Percentiles rank a stretch among this genome's conserved stretches.
Evolutionary conservation across 495 filamentous ascomycete species (phyloP).

Genomic region (Friedmanniomyces simplex): DNA sequence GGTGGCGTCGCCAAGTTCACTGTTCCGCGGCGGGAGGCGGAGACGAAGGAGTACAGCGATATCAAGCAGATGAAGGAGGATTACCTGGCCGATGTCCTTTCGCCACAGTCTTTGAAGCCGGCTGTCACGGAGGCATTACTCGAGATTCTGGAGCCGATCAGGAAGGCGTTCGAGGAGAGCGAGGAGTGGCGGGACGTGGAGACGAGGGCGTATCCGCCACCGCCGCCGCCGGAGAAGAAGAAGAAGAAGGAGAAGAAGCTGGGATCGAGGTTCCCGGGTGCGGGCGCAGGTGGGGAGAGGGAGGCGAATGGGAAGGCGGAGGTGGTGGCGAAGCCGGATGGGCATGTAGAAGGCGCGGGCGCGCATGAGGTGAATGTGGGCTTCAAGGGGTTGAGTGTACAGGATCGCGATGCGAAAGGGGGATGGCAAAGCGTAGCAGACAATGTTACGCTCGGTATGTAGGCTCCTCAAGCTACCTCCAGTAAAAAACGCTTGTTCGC

Average conservation of each 20-base stretch:
- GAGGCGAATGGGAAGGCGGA: conserved; percentile 18
- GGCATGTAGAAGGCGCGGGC: conserved; percentile 31
- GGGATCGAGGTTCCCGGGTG: conserved; percentile 55
- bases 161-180: conserved; percentile 54
- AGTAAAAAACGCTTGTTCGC: no score
- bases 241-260: conserved; percentile 75
- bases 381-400: conserved; percentile 28
- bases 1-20: conserved; percentile 47
- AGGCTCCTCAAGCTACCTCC: no score
- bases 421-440: conserved; percentile 12
- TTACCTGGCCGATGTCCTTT: conserved; percentile 72
- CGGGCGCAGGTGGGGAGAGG: conserved; percentile 18
- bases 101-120: conserved; percentile 74
- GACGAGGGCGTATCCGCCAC: conserved; percentile 71
- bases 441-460: not conserved
- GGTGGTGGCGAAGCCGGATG: conserved; percentile 29
- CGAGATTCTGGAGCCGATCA: conserved; percentile 63
- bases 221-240: conserved; percentile 46
- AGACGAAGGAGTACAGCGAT: conserved; percentile 65
- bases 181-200: conserved; percentile 73
- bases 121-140: conserved; percentile 61
- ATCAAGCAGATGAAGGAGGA: conserved; percentile 65
- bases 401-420: not conserved
- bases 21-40: conserved; percentile 49
- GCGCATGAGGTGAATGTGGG: conserved; percentile 31